A percentile compares a stretch with the other conserved stretches of the same genome.
phyloP scores from a whole-genome alignment of 495 filamentous ascomycete genomes.

The Amphirosellinia nigrospora region DNA sequence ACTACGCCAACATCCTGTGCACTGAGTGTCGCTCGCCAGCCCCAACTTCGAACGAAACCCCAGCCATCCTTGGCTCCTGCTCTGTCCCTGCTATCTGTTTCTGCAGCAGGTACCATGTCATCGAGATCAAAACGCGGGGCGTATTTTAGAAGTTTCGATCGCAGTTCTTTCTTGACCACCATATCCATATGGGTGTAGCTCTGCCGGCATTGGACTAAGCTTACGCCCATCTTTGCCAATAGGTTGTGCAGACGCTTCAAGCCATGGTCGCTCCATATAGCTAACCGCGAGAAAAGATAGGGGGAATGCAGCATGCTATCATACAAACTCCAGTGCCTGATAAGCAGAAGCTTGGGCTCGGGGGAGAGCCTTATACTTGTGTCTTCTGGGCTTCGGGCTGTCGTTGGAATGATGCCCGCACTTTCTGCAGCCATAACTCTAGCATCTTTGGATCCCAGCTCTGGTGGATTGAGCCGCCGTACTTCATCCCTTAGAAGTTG shows the following conservation, averaged over 20 bases:
- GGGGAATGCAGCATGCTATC: constrained; percentile 98
- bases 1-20: constrained; percentile 92
- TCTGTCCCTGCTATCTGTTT: constrained; percentile 61
- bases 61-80: constrained; percentile 79
- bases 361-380: constrained; percentile 91
- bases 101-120: constrained; percentile 78
- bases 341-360: constrained; percentile 90
- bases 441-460: constrained; percentile 47
- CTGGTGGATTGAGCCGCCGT: constrained; percentile 86
- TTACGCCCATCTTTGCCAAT: constrained; percentile 97
- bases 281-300: constrained; percentile 88
- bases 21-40: constrained; percentile 92
- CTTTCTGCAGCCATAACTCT: constrained; percentile 56
- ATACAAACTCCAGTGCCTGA: constrained; percentile 96
- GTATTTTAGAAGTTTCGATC: constrained; percentile 86
- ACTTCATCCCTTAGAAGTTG: constrained; percentile 92
- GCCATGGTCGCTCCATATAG: constrained; percentile 92
- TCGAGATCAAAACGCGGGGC: constrained; percentile 90
- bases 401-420: constrained; percentile 82
- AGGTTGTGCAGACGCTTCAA: constrained; percentile 93
- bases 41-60: constrained; percentile 97
- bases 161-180: constrained; percentile 87
- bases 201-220: constrained; percentile 89
- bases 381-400: constrained; percentile 86
- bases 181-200: constrained; percentile 99